Base-by-base conservation (phyloP, 768 basidiomycete species). In the Floccularia luteovirens region DNA sequence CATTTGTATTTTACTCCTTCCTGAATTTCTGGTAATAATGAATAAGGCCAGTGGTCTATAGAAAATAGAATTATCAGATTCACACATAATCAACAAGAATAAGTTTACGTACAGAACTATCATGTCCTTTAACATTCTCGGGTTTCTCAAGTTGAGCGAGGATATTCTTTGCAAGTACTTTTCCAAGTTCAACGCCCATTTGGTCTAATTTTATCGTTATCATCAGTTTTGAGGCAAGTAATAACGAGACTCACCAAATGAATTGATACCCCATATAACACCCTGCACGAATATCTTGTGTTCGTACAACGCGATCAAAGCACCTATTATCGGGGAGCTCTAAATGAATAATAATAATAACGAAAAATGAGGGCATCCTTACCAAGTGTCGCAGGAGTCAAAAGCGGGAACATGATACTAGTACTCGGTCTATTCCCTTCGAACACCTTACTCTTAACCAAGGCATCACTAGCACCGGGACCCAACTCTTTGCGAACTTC, bases 201-300 rank as follows among this genome's bases (percentile, higher is more conserved):
- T 98, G 96, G 61, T 98, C 90, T 90, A 52, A 27, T 14, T 21
- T 2, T 21, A 40, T 36, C 24, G 3, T 5, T 17, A 28, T 17
- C 7, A 32, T n/a, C 31, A 36, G 28, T 20, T 5, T 5, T n/a
- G 4, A 32, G 8, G 28, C 13, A 24, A 13, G 7, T 13, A 12
- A 25, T 17, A 21, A 21, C 22, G 13, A 40, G n/a, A 59, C 75
- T 24, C 39, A 90, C 90, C 93, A 59, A 90, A 98, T 2, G 90
- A 92, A 72, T 99, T 98, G 72, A 99, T 94, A 19, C 93, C 93
- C 93, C 92, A 98, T 43, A 98, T 72, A 32, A 88, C 84, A 57
- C 96, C 96, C 59, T 98, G 96, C 0, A 88, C 86, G 63, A 97
- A 97, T 57, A 99, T 96, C 73, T 99, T 99, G 74, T 99, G 96